These are phyloP conservation scores for Henckelia pumila DNA, from an alignment of 257 asterid genomes.

Conservation along the genomic window DNA sequence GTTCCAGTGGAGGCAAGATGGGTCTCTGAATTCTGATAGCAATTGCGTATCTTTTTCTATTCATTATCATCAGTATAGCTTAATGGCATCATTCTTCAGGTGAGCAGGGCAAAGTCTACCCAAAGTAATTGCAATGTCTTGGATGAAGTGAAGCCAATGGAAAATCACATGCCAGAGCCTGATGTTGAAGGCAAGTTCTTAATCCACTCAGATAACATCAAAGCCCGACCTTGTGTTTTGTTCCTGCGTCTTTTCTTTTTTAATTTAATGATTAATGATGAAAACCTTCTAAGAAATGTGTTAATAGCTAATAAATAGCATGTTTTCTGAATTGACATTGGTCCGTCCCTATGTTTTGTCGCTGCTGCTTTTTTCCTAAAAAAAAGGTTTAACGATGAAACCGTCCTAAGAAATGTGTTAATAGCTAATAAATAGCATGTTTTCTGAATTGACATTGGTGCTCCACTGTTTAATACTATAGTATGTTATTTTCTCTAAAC, in stretches of 20 bases:
- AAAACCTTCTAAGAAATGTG: too few species aligned
- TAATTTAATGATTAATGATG: too few species aligned
- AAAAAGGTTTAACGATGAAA: neutral
- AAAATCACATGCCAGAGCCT: slow-evolving; percentile 37
- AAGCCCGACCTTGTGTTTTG: too few species aligned
- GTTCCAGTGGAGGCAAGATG: neutral
- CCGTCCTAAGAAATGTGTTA: neutral
- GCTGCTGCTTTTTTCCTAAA: neutral
- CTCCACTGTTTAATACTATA: neutral
- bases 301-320: too few species aligned
- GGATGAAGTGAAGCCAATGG: slow-evolving; percentile 33
- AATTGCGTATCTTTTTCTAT: neutral
- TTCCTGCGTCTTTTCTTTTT: too few species aligned
- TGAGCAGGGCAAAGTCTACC: slow-evolving; percentile 58
- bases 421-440: neutral
- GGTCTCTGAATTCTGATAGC: slow-evolving; percentile 2
- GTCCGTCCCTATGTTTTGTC: too few species aligned
- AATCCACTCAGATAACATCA: slow-evolving; percentile 1
- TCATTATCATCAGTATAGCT: neutral
- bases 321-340: too few species aligned
- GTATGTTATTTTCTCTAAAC: neutral
- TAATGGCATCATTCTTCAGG: slow-evolving; percentile 42
- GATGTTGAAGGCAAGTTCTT: slow-evolving; percentile 46
- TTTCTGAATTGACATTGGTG: neutral
- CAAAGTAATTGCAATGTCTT: slow-evolving; percentile 32